A percentile compares a stretch with the other conserved stretches of the same genome.
Conservation (phyloP, 352 stramenopile genomes). For the Phytopythium delawarense region DNA sequence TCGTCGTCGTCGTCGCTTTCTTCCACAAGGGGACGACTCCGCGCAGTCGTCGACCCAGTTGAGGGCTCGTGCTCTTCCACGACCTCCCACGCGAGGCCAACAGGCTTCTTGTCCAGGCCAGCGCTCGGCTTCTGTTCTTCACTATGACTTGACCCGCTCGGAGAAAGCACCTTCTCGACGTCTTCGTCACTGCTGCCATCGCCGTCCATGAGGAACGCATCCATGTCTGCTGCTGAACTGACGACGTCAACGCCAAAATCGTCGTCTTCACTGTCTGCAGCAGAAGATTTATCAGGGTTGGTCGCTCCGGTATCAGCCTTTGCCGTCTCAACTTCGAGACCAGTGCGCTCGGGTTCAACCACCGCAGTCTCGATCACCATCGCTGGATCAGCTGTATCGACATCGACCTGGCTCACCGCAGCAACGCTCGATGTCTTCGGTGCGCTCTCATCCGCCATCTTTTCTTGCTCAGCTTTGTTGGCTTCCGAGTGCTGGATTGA, state of each 20-base stretch:
- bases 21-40: constrained; percentile 12
- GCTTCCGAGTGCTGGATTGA: background rate
- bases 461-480: background rate
- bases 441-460: background rate
- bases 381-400: background rate
- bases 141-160: background rate
- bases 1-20: constrained; percentile 26
- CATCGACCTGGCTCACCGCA: background rate
- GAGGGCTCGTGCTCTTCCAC: background rate
- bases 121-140: background rate
- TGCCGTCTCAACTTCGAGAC: background rate
- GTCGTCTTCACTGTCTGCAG: background rate
- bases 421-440: background rate
- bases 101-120: background rate
- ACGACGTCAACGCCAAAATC: background rate
- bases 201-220: constrained; percentile 2
- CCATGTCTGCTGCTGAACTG: background rate
- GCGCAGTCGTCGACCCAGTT: background rate
- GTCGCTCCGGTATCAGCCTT: background rate
- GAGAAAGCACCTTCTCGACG: background rate
- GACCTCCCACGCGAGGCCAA: background rate
- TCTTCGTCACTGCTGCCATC: background rate
- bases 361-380: background rate
- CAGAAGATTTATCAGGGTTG: background rate
- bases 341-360: background rate